Base-by-base conservation (phyloP, 2,329 filamentous ascomycete genomes). In the Penicillium sp. region DNA sequence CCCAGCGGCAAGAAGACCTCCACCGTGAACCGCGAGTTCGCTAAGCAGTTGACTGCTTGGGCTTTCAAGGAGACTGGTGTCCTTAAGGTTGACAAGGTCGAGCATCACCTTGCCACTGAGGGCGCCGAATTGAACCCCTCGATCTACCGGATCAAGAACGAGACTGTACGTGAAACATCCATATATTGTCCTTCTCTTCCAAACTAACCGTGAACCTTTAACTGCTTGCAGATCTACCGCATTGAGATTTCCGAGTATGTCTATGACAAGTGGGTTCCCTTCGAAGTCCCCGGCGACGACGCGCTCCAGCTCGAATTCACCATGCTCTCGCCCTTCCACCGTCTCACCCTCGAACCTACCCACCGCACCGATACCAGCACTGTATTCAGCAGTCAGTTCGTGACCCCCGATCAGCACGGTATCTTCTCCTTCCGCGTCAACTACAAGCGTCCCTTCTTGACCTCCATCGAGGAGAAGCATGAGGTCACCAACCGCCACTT, bases 391-490 rank as follows among this genome's bases (percentile, higher is more conserved):
- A 82, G 84, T 44, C 82, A 84, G 24, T 97, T 99, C 77, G 89
- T 82, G 61, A 83, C 93, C 4, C 94, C 94, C 5, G 94, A 99
- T 74, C 94, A 99, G 77, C 94, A 99, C 79, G 94, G 94, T 72
- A 97, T 99, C 77, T 99, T 97, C 83, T 96, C 96, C 79, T 97
- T 99, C 83, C 86, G 88, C 72, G 83, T 97, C 75, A 96, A 97
- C 82, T 97, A 97, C 83, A 96, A 96, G 81, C 87, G 94, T 7
- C 92, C 93, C 1, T 96, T 97, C 81, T 78, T 96, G 65, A 94
- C 86, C 68, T 89, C 87, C 72, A 74, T 99, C 51, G 92, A 97
- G 72, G 92, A 97, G 80, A 97, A 97, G 85, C 85, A 87, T 66
- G 94, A 93, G 22, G 92, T 97, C 51, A 96, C 92, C 1, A 91